Evolutionary conservation across 139 green algal genomes (phyloP).

Genomic region (Bryopsis sp.): DNA sequence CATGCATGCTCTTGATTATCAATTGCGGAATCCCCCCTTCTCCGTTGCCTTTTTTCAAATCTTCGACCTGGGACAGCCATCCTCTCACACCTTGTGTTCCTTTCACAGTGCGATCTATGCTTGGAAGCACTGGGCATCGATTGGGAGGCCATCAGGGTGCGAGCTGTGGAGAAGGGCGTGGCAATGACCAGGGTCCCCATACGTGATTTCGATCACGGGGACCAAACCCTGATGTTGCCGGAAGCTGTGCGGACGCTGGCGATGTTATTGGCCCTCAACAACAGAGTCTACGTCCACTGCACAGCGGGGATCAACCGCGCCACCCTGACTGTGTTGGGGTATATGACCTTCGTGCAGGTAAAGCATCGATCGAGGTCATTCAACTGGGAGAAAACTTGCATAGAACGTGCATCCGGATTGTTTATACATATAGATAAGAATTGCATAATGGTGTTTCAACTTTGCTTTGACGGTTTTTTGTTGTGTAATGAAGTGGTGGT

Average conservation of each 20-base stretch:
- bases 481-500: no score
- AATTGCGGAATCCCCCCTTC: no score
- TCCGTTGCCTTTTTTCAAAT: no score
- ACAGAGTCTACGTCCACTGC: conserved; percentile 66
- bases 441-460: no score
- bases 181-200: conserved; percentile 42
- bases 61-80: no score
- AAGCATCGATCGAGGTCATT: no score
- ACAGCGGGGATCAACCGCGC: conserved; percentile 75
- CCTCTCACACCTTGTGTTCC: no score
- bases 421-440: no score
- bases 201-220: conserved; percentile 63
- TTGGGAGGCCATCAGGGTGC: conserved; percentile 28
- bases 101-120: conserved; percentile 55
- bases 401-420: no score
- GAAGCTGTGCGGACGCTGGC: conserved; percentile 51
- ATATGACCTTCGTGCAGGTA: conserved; percentile 56
- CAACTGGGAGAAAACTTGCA: no score
- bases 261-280: conserved; percentile 34
- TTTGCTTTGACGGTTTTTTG: no score
- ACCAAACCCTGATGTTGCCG: conserved; percentile 65
- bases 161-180: conserved; percentile 32
- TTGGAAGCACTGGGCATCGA: conserved; percentile 55
- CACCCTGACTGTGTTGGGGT: conserved; percentile 54
- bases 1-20: no score